Evolutionary conservation across 2,329 filamentous ascomycete species (phyloP), one percentile per base, ranked within the genome.

Genomic region (Aspergillus tamarii): DNA sequence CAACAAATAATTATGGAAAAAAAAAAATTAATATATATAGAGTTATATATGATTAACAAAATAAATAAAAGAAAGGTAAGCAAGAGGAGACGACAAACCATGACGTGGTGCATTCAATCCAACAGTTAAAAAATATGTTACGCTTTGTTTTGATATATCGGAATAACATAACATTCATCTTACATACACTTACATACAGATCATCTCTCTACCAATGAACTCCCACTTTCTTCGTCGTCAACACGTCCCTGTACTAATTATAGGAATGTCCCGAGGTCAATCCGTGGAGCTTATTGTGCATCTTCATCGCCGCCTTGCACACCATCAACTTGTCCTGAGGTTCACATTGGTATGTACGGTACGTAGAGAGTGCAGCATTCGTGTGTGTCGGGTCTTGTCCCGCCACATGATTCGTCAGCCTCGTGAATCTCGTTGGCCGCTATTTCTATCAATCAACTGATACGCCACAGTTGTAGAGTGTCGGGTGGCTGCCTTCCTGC

Each of bases 281-380:
- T 30, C 26, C 16, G 16, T 34, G 48, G 48, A 32, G 26, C 46
- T 52, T 30, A 52, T 30, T 19, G 9, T 11, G 48, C 48, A 23
- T 19, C 16, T 52, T 32, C 28, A n/a, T 52, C 48, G 28, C 48
- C 26, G 48, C 28, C 34, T 74, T 80, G 59, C 23, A 57, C 41
- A 39, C 41, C 32, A n/a, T 6, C 45, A 52, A 16, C 28, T 21
- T 9, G 28, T 34, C 19, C 48, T 52, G 26, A 19, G 11, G 16
- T 32, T 34, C 8, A n/a, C 8, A n/a, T 41, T 19, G 39, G 39
- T 41, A 41, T n/a, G 39, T 41, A 41, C 39, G 39, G 39, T 41
- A 19, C 19, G 16, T 41, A 41, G 39, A 14, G 19, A 41, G 48
- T 32, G 34, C 48, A 55, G 32, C 6, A 23, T 55, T 55, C 52